Percentiles rank a stretch among this genome's conserved stretches.
These are phyloP conservation scores for Chamaenerion angustifolium DNA, from an alignment of 345 rosid species.

Conservation along the genomic window DNA sequence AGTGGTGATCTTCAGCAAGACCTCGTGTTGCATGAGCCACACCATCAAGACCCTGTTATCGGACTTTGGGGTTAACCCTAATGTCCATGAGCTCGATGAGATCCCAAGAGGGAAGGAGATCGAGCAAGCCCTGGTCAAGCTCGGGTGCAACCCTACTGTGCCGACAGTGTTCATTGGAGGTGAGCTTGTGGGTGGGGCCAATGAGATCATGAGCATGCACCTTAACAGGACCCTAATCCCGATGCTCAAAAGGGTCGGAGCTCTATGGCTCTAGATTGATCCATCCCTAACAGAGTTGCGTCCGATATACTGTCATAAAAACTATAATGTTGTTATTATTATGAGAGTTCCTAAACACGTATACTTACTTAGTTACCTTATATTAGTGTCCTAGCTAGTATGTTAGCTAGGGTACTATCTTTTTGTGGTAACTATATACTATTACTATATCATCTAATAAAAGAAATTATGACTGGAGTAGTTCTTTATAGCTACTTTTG, in stretches of 20 bases:
- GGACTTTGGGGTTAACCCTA: constrained; percentile 6
- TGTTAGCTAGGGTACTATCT: no score
- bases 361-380: no score
- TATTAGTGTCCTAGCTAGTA: no score
- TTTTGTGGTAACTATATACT: no score
- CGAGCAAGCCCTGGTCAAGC: constrained; percentile 11
- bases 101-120: constrained; percentile 10
- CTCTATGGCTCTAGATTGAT: constrained; percentile 6
- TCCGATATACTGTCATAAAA: no score
- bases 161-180: constrained; percentile 13
- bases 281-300: no score
- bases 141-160: constrained; percentile 10
- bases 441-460: no score
- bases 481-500: no score
- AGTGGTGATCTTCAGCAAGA: constrained; percentile 14
- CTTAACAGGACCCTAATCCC: constrained; percentile 10
- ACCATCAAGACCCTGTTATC: constrained; percentile 10
- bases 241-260: constrained; percentile 12
- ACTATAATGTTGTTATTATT: no score
- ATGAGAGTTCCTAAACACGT: no score
- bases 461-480: no score
- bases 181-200: constrained; percentile 14
- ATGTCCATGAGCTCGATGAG: constrained; percentile 12
- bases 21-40: constrained; percentile 15
- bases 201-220: constrained; percentile 15